Base-by-base conservation (phyloP, 768 basidiomycete genomes). In the Royoungia palumana region DNA sequence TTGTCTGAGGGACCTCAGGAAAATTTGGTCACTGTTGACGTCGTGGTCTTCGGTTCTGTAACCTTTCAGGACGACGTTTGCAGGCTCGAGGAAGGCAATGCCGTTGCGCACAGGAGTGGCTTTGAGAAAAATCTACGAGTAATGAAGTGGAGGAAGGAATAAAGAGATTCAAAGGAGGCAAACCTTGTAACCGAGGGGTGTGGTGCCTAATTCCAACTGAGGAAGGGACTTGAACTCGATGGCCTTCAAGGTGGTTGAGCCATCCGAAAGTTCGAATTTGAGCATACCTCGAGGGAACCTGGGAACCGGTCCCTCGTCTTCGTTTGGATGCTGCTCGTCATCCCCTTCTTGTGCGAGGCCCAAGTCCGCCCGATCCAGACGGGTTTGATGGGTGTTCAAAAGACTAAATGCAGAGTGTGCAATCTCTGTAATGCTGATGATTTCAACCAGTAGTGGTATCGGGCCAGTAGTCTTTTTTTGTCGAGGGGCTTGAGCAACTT, bases 141-240 rank as follows among this genome's bases (percentile, higher is more conserved):
- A 46, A 42, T 3, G 19, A 44, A 16, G 19, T 53, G 41, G 27
- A 28, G 16, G 22, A n/a, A 37, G 4, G 21, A 8, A 22, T 6
- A 11, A 35, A 13, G 43, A 32, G 7, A 12, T 27, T 16, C 37
- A 50, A 27, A 44, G 37, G 21, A 36, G 22, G 32, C 55, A 19
- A 9, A 90, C 94, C 75, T 97, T 97, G 61, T 72, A 88, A 9
- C 94, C 94, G 25, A 94, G 70, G 3, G 79, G 79, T 1, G 93
- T 95, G 17, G 76, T 79, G 8, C 87, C 89, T 16, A 97, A 74
- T 41, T 75, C 75, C 17, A 97, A 55, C 37, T 80, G 74, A 2
- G 80, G 78, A 24, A 96, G 62, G 20, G 74, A 68, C 45, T 78
- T 79, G 54, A 85, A 91, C 62, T 97, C 94, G 53, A 94, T 82